A percentile compares a stretch with the other conserved stretches of the same genome.
Conservation (phyloP, 2,329 filamentous ascomycete genomes). For the Fusarium xylarioides region DNA sequence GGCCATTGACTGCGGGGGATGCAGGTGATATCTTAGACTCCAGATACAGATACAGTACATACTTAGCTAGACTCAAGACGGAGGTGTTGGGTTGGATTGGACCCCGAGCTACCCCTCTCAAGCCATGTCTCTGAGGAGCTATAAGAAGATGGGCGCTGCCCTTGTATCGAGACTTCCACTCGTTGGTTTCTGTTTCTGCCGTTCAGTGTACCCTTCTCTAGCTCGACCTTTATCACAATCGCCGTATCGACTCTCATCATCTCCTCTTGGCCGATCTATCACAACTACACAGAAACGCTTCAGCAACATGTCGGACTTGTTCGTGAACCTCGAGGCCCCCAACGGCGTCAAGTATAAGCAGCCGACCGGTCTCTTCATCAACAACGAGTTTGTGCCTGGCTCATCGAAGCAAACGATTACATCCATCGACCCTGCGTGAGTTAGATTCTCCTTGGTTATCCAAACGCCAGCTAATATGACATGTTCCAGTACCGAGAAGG, state of each 20-base stretch:
- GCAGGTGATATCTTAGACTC: slow-evolving; percentile 4
- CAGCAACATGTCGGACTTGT: slow-evolving; percentile 39
- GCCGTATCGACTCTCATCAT: slow-evolving; percentile 15
- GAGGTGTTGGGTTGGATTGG: neutral
- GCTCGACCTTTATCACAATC: slow-evolving; percentile 3
- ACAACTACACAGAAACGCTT: slow-evolving; percentile 18
- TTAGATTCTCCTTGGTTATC: neutral
- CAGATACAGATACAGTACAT: neutral
- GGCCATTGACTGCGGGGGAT: slow-evolving; percentile 25
- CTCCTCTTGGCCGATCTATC: slow-evolving; percentile 9
- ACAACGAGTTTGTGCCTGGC: slow-evolving; percentile 77
- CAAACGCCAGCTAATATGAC: neutral
- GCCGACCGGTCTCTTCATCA: slow-evolving; percentile 82
- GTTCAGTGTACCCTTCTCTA: slow-evolving; percentile 1
- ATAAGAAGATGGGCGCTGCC: slow-evolving; percentile 36
- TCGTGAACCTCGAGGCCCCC: slow-evolving; percentile 74
- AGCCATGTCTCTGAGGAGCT: slow-evolving; percentile 18
- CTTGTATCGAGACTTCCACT: slow-evolving; percentile 9
- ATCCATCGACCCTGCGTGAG: slow-evolving; percentile 45
- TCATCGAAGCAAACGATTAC: slow-evolving; percentile 40
- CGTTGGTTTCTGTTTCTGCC: neutral
- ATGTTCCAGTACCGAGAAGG: slow-evolving; percentile 40
- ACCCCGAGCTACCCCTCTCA: slow-evolving; percentile 23
- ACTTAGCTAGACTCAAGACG: slow-evolving; percentile 12
- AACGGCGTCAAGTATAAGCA: slow-evolving; percentile 79